phyloP scores from a whole-genome alignment of 192 early-diverging fungal species.

The Backusella luteola region DNA sequence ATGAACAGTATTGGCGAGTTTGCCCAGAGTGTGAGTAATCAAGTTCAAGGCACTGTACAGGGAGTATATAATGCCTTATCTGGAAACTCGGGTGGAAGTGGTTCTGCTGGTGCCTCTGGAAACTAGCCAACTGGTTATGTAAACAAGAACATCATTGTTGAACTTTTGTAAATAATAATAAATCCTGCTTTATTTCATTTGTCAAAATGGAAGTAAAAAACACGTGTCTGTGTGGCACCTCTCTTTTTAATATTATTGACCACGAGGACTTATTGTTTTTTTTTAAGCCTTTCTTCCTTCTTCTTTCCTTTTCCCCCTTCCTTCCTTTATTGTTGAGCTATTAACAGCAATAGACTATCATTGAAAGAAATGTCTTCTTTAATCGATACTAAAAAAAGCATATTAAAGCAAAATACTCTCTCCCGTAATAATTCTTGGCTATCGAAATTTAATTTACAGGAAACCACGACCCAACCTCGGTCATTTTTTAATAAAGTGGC shows the following conservation, averaged over 20 bases:
- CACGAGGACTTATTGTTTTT: constrained; percentile 6
- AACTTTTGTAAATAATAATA: background rate
- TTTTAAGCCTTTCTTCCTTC: background rate
- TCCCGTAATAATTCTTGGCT: constrained; percentile 2
- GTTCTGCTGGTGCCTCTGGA: background rate
- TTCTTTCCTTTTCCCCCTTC: background rate
- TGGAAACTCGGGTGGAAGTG: background rate
- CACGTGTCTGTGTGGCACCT: constrained; percentile 2
- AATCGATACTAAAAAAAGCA: background rate
- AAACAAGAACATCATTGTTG: background rate
- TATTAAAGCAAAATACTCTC: background rate
- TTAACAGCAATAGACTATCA: background rate
- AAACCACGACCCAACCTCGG: background rate
- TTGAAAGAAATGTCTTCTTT: constrained; percentile 1
- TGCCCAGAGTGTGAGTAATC: background rate
- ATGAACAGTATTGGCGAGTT: background rate
- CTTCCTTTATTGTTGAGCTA: background rate
- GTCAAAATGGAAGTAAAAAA: background rate
- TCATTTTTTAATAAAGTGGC: background rate
- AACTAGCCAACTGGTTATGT: background rate
- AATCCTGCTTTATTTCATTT: background rate
- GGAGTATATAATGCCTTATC: background rate
- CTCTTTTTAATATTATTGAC: background rate
- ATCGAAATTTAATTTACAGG: constrained; percentile 5
- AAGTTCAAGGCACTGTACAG: background rate